A percentile compares a stretch with the other conserved stretches of the same genome.
Conservation (phyloP, 352 stramenopile species). For the Globisporangium acanthophoron region DNA sequence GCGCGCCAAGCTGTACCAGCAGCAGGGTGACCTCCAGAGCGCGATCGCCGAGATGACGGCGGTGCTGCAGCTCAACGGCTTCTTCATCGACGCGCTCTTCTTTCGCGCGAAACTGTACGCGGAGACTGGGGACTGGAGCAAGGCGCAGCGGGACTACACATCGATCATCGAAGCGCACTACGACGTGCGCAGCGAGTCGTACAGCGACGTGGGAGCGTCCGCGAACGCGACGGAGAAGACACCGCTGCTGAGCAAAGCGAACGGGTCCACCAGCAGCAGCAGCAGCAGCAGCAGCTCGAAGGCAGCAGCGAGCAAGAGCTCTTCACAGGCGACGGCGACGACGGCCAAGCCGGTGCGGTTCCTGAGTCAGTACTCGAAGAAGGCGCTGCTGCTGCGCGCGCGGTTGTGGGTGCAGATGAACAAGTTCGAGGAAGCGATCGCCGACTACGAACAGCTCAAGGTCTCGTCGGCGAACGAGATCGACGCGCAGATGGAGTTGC, state of each 20-base stretch:
- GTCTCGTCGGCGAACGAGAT: constrained; percentile 59
- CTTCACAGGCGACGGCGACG: background rate
- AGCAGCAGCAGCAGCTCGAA: background rate
- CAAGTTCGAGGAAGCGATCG: constrained; percentile 50
- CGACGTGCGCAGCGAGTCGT: constrained; percentile 21
- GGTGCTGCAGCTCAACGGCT: constrained; percentile 53
- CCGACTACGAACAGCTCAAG: constrained; percentile 60
- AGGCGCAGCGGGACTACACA: constrained; percentile 57
- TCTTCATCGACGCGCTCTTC: constrained; percentile 73
- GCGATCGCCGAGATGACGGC: constrained; percentile 52
- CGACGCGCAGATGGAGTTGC: constrained; percentile 74
- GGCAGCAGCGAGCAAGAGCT: background rate
- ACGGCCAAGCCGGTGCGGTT: constrained; percentile 27
- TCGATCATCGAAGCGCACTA: constrained; percentile 70
- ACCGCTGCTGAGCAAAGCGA: constrained; percentile 12
- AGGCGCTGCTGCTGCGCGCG: constrained; percentile 50
- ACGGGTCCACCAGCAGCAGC: background rate
- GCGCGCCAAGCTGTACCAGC: constrained; percentile 41
- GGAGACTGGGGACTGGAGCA: constrained; percentile 22
- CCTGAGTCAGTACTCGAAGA: constrained; percentile 44
- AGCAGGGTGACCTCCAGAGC: constrained; percentile 27
- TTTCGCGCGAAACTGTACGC: constrained; percentile 53
- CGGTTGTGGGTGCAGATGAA: constrained; percentile 37
- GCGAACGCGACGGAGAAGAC: constrained; percentile 7
- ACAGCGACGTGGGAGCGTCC: constrained; percentile 1